phyloP scores from a whole-genome alignment of 306 rosid genomes.

The Begonia fuchsioides region DNA sequence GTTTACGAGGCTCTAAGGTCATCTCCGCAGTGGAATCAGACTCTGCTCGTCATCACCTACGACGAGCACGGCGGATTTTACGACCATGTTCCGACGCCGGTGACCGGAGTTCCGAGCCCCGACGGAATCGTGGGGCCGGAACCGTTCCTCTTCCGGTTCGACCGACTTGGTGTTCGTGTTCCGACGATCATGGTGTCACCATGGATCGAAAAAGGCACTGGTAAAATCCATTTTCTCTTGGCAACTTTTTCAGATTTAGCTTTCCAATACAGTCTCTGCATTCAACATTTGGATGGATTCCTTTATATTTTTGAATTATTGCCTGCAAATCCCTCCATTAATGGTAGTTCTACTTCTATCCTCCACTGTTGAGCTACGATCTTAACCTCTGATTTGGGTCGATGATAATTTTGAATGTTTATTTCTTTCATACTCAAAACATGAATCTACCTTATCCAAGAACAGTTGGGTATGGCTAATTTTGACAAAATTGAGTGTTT shows the following conservation, averaged over 20 bases:
- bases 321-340: too few species aligned
- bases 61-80: constrained; percentile 89
- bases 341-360: too few species aligned
- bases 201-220: constrained; percentile 84
- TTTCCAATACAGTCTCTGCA: neutral
- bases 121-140: constrained; percentile 91
- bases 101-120: constrained; percentile 62
- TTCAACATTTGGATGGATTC: neutral
- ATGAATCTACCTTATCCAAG: too few species aligned
- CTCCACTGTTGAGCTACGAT: too few species aligned
- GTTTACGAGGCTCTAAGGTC: constrained; percentile 71
- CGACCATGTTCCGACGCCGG: constrained; percentile 81
- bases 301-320: neutral
- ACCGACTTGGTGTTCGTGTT: constrained; percentile 83
- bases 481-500: too few species aligned
- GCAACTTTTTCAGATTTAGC: neutral
- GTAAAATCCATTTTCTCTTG: constrained; percentile 16
- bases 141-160: constrained; percentile 80
- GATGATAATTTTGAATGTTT: too few species aligned
- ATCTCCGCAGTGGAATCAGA: constrained; percentile 80
- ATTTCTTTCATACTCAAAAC: too few species aligned
- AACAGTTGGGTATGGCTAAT: too few species aligned
- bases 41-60: constrained; percentile 68
- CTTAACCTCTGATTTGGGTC: too few species aligned
- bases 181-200: constrained; percentile 92